Evolutionary conservation across 306 rosid genomes (phyloP).

Genomic region (Quercus suber): DNA sequence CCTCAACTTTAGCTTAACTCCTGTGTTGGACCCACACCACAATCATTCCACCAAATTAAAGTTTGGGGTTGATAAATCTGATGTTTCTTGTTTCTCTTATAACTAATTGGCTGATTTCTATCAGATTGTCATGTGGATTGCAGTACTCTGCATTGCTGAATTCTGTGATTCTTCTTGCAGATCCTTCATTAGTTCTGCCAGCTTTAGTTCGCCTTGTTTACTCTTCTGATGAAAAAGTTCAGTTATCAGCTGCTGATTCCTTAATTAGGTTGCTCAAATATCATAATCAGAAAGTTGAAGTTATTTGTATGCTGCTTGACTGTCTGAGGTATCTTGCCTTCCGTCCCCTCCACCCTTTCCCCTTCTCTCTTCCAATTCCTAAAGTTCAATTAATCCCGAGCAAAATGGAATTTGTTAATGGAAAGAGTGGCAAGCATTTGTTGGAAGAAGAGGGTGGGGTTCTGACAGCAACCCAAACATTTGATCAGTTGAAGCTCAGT

Average conservation of each 20-base stretch:
- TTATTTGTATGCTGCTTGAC: slow-evolving; percentile 72
- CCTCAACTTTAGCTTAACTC: too few relatives aligned
- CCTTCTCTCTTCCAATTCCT: not conserved
- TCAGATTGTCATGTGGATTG: not conserved
- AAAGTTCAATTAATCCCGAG: not conserved
- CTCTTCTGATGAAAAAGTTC: slow-evolving; percentile 48
- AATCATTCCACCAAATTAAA: too few relatives aligned
- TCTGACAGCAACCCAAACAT: not conserved
- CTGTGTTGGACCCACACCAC: too few relatives aligned
- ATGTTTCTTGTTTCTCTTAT: too few relatives aligned
- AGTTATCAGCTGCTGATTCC: slow-evolving; percentile 61
- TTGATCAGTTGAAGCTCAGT: not conserved
- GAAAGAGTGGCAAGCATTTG: not conserved
- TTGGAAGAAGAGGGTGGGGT: too few relatives aligned
- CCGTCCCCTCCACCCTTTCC: not conserved
- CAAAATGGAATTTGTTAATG: slow-evolving; percentile 9
- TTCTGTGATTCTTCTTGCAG: slow-evolving; percentile 49
- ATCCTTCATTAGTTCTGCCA: slow-evolving; percentile 65
- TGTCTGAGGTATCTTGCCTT: slow-evolving; percentile 58
- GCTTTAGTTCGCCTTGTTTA: slow-evolving; percentile 58
- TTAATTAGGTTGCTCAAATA: slow-evolving; percentile 55
- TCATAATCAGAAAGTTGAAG: slow-evolving; percentile 60
- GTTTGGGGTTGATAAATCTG: too few relatives aligned
- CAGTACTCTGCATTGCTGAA: slow-evolving; percentile 16
- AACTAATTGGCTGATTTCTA: too few relatives aligned